Percentiles rank a stretch among this genome's conserved stretches.
Conservation (phyloP, 306 rosid genomes). For the Citrullus amarus region DNA sequence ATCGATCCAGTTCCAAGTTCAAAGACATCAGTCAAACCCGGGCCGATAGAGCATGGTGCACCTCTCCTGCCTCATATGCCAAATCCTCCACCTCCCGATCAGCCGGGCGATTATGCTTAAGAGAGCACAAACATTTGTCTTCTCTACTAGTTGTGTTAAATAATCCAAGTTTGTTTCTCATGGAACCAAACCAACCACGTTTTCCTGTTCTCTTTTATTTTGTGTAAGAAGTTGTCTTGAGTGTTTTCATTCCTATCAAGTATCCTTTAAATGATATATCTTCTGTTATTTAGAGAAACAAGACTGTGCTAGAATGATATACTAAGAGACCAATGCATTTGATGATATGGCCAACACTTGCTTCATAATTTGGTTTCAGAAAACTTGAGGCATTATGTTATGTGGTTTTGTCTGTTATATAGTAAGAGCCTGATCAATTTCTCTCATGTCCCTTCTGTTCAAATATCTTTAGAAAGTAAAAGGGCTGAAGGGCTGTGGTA, state of each 20-base stretch:
- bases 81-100: conserved; percentile 41
- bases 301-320: not conserved
- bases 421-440: too few species aligned
- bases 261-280: not conserved
- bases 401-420: not conserved
- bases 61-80: conserved; percentile 65
- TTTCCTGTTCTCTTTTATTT: not conserved
- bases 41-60: conserved; percentile 67
- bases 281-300: not conserved
- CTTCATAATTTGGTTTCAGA: not conserved
- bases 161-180: not conserved
- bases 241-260: not conserved
- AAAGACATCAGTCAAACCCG: conserved; percentile 29
- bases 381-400: not conserved
- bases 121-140: not conserved
- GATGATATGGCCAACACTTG: not conserved
- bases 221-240: not conserved
- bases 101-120: conserved; percentile 13
- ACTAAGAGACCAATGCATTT: not conserved
- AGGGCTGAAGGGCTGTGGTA: not conserved
- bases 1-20: conserved; percentile 52
- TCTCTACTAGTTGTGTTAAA: not conserved
- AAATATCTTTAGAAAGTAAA: not conserved
- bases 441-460: not conserved
- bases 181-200: not conserved